phyloP scores from a whole-genome alignment of 2,329 filamentous ascomycete genomes.

The Trichoderma afroharzianum region DNA sequence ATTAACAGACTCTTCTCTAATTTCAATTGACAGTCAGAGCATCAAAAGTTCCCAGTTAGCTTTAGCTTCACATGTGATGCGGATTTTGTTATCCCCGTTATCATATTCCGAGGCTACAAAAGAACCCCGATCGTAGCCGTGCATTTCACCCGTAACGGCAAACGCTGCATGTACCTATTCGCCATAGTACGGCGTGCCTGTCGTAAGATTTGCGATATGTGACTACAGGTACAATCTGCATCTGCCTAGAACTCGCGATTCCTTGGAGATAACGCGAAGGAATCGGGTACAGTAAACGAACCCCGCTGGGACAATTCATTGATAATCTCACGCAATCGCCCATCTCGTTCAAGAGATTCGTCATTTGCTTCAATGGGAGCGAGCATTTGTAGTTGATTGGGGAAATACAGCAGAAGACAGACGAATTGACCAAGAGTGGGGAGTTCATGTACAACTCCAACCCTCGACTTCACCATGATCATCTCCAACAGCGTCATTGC shows the following conservation, averaged over 20 bases:
- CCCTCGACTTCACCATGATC: background rate
- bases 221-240: background rate
- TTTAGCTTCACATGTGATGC: background rate
- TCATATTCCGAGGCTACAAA: background rate
- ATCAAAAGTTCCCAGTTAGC: background rate
- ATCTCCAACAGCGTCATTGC: background rate
- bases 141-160: background rate
- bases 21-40: background rate
- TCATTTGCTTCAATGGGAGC: background rate
- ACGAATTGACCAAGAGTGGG: background rate
- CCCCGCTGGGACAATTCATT: background rate
- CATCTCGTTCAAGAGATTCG: background rate
- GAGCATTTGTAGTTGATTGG: background rate
- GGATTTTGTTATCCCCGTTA: background rate
- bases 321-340: background rate
- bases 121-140: background rate
- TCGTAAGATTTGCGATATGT: background rate
- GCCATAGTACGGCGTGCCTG: too few relatives aligned
- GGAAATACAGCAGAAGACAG: background rate
- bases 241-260: background rate
- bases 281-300: constrained; percentile 11
- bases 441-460: background rate
- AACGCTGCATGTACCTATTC: background rate
- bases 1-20: background rate
- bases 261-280: background rate